Conservation (phyloP, 768 basidiomycete species). For the Lentinus tigrinus region DNA sequence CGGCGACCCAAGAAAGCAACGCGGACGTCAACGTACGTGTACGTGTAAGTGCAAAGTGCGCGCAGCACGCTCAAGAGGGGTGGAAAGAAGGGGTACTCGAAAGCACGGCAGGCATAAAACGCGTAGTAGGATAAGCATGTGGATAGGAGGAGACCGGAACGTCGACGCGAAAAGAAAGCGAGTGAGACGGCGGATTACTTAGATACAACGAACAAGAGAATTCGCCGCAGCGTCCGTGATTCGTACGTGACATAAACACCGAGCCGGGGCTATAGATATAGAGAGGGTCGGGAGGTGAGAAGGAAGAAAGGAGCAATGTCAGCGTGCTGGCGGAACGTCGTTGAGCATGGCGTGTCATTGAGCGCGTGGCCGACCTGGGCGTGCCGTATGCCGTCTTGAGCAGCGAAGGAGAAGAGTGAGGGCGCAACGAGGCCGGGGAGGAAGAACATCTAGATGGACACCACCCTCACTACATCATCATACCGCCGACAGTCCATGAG, state of each 20-base stretch:
- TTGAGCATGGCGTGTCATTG: neutral
- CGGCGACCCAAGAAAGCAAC: neutral
- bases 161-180: neutral
- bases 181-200: neutral
- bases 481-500: constrained; percentile 17
- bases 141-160: neutral
- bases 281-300: neutral
- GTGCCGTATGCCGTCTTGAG: neutral
- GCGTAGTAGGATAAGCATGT: constrained; percentile 7
- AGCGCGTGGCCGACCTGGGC: neutral
- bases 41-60: neutral
- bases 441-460: neutral
- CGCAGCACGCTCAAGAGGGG: neutral
- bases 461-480: constrained; percentile 19
- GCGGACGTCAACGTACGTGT: neutral
- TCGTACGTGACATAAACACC: constrained; percentile 12
- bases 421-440: no score
- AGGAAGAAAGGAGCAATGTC: neutral
- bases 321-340: neutral
- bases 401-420: no score
- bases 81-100: neutral
- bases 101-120: constrained; percentile 8
- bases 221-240: constrained; percentile 15
- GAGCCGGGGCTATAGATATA: constrained; percentile 14
- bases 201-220: constrained; percentile 14